Percentiles rank a stretch among this genome's conserved stretches.
Evolutionary conservation across 805 yeast species (phyloP).

Genomic region (Monosporozyma yasuniensis): DNA sequence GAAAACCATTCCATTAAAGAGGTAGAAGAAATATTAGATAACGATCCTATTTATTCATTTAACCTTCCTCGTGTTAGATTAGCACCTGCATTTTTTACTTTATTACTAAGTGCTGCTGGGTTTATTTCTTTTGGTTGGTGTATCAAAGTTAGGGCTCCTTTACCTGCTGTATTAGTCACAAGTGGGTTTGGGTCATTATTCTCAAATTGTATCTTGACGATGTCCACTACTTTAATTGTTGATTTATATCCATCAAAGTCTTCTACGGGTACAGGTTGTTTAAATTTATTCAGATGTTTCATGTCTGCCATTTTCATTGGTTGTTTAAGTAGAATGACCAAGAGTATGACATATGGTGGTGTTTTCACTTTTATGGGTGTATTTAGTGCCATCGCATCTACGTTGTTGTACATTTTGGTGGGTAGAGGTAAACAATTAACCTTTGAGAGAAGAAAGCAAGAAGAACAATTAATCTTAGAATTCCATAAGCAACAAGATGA

Average conservation of each 20-base stretch:
- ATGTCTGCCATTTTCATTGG: slow-evolving; percentile 64
- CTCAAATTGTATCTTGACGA: slow-evolving; percentile 49
- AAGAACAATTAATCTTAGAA: neutral
- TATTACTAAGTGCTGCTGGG: slow-evolving; percentile 32
- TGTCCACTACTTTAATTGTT: slow-evolving; percentile 59
- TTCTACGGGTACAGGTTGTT: slow-evolving; percentile 65
- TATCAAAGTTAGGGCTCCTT: slow-evolving; percentile 37
- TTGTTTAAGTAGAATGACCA: slow-evolving; percentile 52
- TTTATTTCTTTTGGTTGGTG: slow-evolving; percentile 68
- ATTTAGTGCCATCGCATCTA: slow-evolving; percentile 23
- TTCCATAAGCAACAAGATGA: neutral
- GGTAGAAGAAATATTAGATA: slow-evolving; percentile 15
- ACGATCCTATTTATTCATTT: slow-evolving; percentile 33
- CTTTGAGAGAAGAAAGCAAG: slow-evolving; percentile 4
- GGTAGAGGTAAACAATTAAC: slow-evolving; percentile 2
- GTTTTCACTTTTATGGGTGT: slow-evolving; percentile 65
- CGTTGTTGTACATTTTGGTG: slow-evolving; percentile 1
- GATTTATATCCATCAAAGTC: slow-evolving; percentile 64
- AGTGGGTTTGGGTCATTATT: slow-evolving; percentile 50
- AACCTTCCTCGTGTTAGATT: slow-evolving; percentile 50
- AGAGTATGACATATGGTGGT: slow-evolving; percentile 58
- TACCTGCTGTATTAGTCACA: slow-evolving; percentile 50
- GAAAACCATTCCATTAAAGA: slow-evolving; percentile 14
- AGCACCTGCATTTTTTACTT: slow-evolving; percentile 37
- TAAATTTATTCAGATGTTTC: slow-evolving; percentile 67